Conservation (phyloP, 345 rosid species). For the Arabidopsis thaliana region DNA sequence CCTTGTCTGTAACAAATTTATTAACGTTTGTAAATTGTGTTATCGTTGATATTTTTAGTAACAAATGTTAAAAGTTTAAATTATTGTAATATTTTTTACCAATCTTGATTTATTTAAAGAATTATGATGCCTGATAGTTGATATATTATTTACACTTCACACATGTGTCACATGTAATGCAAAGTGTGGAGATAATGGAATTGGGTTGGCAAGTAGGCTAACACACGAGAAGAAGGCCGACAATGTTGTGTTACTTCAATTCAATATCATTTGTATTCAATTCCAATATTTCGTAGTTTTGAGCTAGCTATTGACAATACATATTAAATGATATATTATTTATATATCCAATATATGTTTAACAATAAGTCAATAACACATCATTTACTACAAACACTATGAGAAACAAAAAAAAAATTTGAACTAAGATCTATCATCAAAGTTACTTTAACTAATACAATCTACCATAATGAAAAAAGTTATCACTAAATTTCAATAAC, state of each 20-base stretch:
- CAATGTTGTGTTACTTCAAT: conserved; percentile 31
- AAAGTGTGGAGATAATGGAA: conserved; percentile 37
- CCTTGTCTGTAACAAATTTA: background rate
- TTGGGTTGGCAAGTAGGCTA: conserved; percentile 37
- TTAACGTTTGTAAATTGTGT: background rate
- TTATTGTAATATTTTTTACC: background rate
- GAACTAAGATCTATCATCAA: background rate
- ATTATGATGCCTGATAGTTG: background rate
- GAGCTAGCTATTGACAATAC: background rate
- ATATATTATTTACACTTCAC: background rate
- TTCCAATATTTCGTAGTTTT: background rate
- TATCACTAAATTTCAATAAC: background rate
- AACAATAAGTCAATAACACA: background rate
- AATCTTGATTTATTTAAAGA: background rate
- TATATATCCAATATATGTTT: background rate
- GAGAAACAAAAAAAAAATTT: background rate
- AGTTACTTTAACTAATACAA: background rate
- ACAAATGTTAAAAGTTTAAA: background rate
- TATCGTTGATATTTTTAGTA: background rate
- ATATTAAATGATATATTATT: background rate
- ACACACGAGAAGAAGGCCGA: conserved; percentile 29
- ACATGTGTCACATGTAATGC: conserved; percentile 30
- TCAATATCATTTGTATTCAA: conserved; percentile 2
- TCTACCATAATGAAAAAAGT: background rate
- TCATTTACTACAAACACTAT: background rate